Base-by-base conservation (phyloP, 2,329 filamentous ascomycete species). In the Thermothelomyces thermophilus region DNA sequence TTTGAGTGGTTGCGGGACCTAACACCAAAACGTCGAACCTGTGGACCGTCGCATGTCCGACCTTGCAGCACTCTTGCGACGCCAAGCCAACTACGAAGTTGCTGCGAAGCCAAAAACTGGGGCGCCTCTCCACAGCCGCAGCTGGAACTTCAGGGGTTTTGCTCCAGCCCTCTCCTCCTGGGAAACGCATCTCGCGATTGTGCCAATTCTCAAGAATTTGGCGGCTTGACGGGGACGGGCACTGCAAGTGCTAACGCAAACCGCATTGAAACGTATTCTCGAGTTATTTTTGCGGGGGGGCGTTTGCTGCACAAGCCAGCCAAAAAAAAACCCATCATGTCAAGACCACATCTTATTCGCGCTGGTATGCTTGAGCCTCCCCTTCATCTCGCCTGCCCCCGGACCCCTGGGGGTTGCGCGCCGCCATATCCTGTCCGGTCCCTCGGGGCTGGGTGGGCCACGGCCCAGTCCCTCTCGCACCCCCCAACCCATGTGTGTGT, bases 301-400 rank as follows among this genome's bases (percentile, higher is more conserved):
- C 30, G 45, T 34, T 64, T 62, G 51, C 63, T 66, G 65, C 61
- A 58, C 53, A 36, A 53, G 47, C 56, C 50, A 41, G 53, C 57
- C 56, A 55, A 59, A n/a, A n/a, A n/a, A n/a, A n/a, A n/a, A 64
- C 61, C 70, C 70, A 74, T 60, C 62, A 81, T 81, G 77, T 77
- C 76, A 63, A 75, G 77, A 68, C 77, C 77, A 62, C 72, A 73
- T 59, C 79, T 81, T 60, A 72, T 81, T 68, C 76, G 77, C 64
- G 77, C 77, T 64, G 77, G 77, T 81, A 76, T 61, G 41, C 19
- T 37, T 70, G 46, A 37, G 45, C 46, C 24, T 39, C 42, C 51
- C 44, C 48, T 53, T 50, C 54, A 54, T 53, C 52, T 56, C 51
- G 53, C 46, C 52, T 55, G 48, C 48, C 50, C 50, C 50, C 46